phyloP scores from a whole-genome alignment of 192 early-diverging fungal species.

The Coemansia sp. region DNA sequence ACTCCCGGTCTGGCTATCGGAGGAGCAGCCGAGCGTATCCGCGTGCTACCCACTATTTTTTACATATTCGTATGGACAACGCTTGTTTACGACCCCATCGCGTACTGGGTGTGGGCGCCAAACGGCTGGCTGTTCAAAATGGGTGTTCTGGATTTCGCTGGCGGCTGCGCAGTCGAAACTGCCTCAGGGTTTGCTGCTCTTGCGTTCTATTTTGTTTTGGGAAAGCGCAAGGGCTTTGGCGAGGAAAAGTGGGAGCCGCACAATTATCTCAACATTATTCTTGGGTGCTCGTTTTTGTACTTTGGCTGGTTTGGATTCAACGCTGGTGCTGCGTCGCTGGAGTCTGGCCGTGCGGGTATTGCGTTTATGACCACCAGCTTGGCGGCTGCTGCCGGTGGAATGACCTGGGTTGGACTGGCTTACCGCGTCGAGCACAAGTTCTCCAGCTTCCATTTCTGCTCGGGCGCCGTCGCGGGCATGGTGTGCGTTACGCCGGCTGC shows the following conservation, averaged over 20 bases:
- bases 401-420: conserved; percentile 75
- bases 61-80: conserved; percentile 71
- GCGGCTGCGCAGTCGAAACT: conserved; percentile 83
- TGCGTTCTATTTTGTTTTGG: conserved; percentile 79
- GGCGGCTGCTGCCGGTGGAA: conserved; percentile 65
- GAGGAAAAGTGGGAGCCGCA: conserved; percentile 68
- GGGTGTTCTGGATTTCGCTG: conserved; percentile 84
- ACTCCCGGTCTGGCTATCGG: conserved; percentile 72
- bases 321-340: conserved; percentile 72
- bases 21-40: conserved; percentile 72
- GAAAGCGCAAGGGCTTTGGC: conserved; percentile 68
- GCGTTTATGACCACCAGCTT: conserved; percentile 75
- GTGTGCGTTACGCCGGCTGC: conserved; percentile 86
- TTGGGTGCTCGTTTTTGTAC: conserved; percentile 81
- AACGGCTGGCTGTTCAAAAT: conserved; percentile 76
- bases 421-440: conserved; percentile 69
- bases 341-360: conserved; percentile 70
- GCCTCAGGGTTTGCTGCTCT: conserved; percentile 78
- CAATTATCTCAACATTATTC: conserved; percentile 78
- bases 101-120: conserved; percentile 80
- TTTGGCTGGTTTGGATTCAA: conserved; percentile 95
- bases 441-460: conserved; percentile 82
- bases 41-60: conserved; percentile 62
- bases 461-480: conserved; percentile 84
- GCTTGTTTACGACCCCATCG: conserved; percentile 70